Evolutionary conservation across 352 stramenopile species (phyloP), one percentile per base, ranked within the genome.

Genomic region (Pythium sukuiense): DNA sequence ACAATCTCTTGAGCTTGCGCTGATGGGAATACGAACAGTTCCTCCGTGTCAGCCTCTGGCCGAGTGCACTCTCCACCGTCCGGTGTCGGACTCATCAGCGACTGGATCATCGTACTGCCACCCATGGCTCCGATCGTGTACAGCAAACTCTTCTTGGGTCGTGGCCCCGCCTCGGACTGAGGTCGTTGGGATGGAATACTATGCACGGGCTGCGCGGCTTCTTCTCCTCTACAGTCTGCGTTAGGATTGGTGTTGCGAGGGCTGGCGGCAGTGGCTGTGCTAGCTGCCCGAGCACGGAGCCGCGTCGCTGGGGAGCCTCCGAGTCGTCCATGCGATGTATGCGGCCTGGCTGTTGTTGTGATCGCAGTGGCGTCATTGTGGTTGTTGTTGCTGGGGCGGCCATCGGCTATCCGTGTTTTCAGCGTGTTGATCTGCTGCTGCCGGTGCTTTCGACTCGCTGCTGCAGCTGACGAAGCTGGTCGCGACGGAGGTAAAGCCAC

Each of bases 401-500:
- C 20, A 1, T 46, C 29, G 5, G 37, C 46, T 43, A 70, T 56
- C 12, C 63, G 56, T 24, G 56, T 32, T 6, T 29, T 33, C 2
- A 70, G 70, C 11, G 54, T 65, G 27, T 76, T 59, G n/a, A 83
- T 18, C 54, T 76, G 72, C 59, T 85, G 72, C 37, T 87, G 78
- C 24, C 81, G 83, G 41, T 81, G 72, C 43, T 83, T 84, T 16
- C 79, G 55, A 61, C 65, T 85, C 24, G 69, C 56, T n/a, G 69
- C 53, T 24, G 77, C 66, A 2, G 59, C 50, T 0, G 72, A 74
- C 11, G 80, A 83, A 13, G 73, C 71, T 33, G 79, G 75, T 1
- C 79, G 69, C 46, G 67, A 79, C 16, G 76, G 68, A 50, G 56
- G 46, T 35, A 54, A 18, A 63, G 65, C 45, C n/a, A 52, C n/a